Base-by-base conservation (phyloP, 305 asterid species). In the Euphrasia arctica region DNA sequence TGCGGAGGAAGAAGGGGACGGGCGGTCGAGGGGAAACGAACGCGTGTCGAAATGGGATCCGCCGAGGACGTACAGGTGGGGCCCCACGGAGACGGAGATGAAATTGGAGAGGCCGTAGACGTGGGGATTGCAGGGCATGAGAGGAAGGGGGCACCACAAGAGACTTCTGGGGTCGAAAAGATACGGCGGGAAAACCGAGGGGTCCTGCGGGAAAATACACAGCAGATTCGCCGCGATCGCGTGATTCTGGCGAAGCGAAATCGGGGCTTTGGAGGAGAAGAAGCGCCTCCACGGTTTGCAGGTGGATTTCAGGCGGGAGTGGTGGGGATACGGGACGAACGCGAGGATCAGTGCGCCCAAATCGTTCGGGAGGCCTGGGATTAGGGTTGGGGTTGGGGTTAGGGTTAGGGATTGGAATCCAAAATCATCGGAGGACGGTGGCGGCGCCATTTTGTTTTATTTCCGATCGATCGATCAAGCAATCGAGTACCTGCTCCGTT, bases 51-150 rank as follows among this genome's bases (percentile, higher is more conserved):
- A 92, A 7, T 78, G 81, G 15, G 96, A 92, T 28, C 96, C 98
- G 12, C 98, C 97, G 28, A 92, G 77, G 3, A 89, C 91, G 59
- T 89, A 87, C 39, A 92, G 73, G 41, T 83, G 82, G 47, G 86
- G 64, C 10, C 95, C 97, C 10, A 84, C 65, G 0, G 91, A 70
- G 60, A 90, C 71, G 39, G 91, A 76, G 58, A 82, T 75, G 75
- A 89, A 90, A 77, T 92, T 87, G 62, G 91, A 80, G 62, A 87
- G 86, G 1, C 95, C 95, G 56, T 92, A 87, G 0, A 72, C 94
- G 63, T 85, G 85, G 29, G 97, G 98, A 52, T 89, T 89, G 80
- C 93, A 92, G 52, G 98, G 97, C 93, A 90, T 85, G 25, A 78
- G 87, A 0, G 97, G 98, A 6, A 89, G 83, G 0, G 82, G 80